phyloP scores from a whole-genome alignment of 1,284 basidiomycete genomes.

The Pyrrhoderma noxium region DNA sequence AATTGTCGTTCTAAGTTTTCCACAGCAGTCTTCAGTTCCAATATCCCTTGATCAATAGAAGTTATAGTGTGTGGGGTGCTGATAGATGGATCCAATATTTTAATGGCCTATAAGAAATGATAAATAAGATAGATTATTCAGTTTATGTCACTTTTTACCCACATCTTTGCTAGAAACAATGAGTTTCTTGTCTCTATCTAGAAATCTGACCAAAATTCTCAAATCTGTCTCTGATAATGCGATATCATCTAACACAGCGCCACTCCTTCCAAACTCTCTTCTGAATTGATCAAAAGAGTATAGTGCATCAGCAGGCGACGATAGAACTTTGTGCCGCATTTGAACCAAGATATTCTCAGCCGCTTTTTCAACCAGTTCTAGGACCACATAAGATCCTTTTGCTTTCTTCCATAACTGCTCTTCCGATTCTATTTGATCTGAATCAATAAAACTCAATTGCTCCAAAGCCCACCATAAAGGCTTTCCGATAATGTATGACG shows the following conservation, averaged over 20 bases:
- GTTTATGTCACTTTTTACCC: conserved; percentile 23
- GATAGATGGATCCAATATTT: conserved; percentile 46
- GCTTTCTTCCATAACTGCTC: conserved; percentile 56
- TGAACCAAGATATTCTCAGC: conserved; percentile 39
- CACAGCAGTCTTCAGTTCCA: conserved; percentile 68
- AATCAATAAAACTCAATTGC: conserved; percentile 67
- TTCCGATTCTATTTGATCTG: conserved; percentile 44
- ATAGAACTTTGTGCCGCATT: conserved; percentile 39
- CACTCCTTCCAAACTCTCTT: conserved; percentile 40
- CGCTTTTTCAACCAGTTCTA: conserved; percentile 56
- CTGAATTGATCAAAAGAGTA: conserved; percentile 61
- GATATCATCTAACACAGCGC: conserved; percentile 26
- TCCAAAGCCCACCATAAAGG: conserved; percentile 84
- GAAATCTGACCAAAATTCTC: conserved; percentile 65
- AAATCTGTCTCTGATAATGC: conserved; percentile 54
- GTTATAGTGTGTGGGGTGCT: conserved; percentile 37
- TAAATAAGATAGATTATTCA: neutral
- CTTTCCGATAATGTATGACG: conserved; percentile 63
- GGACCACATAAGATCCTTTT: conserved; percentile 71
- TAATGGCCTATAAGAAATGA: conserved; percentile 52
- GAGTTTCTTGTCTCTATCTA: conserved; percentile 67
- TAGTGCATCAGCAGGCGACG: conserved; percentile 54
- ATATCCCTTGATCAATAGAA: conserved; percentile 63
- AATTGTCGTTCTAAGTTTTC: conserved; percentile 60
- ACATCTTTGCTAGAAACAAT: conserved; percentile 63